These are phyloP conservation scores for Sideroxylon spinosum DNA, from an alignment of 179 eudicot genomes.

Conservation along the genomic window DNA sequence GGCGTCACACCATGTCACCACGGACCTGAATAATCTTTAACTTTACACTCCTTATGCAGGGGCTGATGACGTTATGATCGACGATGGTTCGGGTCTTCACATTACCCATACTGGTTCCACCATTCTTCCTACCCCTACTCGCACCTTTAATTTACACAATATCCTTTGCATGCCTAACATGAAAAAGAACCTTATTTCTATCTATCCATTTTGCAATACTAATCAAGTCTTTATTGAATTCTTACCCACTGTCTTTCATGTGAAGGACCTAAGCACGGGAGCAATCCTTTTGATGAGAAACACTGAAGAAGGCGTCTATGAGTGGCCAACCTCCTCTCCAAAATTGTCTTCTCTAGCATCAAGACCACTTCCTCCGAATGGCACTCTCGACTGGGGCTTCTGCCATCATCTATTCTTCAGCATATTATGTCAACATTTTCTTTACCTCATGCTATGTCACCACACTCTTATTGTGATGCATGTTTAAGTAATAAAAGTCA, in stretches of 20 bases:
- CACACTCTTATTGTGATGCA: not conserved
- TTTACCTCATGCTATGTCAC: too few relatives aligned
- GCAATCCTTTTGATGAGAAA: not conserved
- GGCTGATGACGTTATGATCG: not conserved
- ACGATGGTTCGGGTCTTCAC: not conserved
- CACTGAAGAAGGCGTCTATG: not conserved
- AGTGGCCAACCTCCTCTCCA: not conserved
- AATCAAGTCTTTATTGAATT: slow-evolving; percentile 7
- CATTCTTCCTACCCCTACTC: not conserved
- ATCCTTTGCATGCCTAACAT: slow-evolving; percentile 1
- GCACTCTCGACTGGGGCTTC: too few relatives aligned
- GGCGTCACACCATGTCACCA: not conserved
- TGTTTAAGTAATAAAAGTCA: not conserved
- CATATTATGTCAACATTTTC: too few relatives aligned
- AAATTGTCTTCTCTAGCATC: too few relatives aligned
- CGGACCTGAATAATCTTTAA: not conserved
- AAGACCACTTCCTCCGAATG: too few relatives aligned
- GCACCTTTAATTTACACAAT: not conserved
- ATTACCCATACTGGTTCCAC: slow-evolving; percentile 6
- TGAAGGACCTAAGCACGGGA: not conserved
- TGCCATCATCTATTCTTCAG: too few relatives aligned
- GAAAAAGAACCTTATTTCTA: not conserved
- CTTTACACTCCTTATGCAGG: not conserved
- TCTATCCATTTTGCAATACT: not conserved
- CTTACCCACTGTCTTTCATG: not conserved